Base-by-base conservation (phyloP, 2,329 filamentous ascomycete species). In the Lachnellula cervina region DNA sequence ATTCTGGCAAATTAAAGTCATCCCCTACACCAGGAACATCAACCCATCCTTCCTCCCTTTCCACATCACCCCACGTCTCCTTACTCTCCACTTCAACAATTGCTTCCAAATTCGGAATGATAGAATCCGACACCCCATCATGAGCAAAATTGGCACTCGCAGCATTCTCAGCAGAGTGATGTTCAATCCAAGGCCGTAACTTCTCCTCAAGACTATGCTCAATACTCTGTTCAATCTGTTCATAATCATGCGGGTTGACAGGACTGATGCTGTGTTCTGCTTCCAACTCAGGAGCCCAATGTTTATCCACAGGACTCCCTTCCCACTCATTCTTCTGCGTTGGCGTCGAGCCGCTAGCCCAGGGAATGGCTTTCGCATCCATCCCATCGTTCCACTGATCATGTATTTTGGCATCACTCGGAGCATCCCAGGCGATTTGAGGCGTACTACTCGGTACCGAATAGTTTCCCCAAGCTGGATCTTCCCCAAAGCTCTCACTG, bases 151-250 rank as follows among this genome's bases (percentile, higher is more conserved):
- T 35, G 9, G 28, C 28, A 32, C 2, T 32, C 28, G 7, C 28
- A 7, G 25, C 28, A 43, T 49, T 52, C 44, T 0, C 34, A 16
- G 8, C 44, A 34, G 5, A 34, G 45, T 61, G 51, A 7, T 47
- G 32, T 1, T 59, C 54, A 25, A 55, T 58, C 60, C 60, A 62
- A 8, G 58, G 56, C 11, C 53, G 34, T 17, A 59, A 32, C 47
- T 58, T 62, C 43, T 60, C 53, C 44, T 58, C 54, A 8, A 60
- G 54, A 17, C 25, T 59, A 25, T 56, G 55, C 51, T 61, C 59
- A n/a, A 32, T 42, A 13, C 37, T 45, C 16, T 52, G 50, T 25
- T 52, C 50, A 32, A 44, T 34, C 17, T 52, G 17, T 16, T 4
- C 17, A 9, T 17, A 23, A 6, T 34, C 40, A 42, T 6, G 38